Evolutionary conservation across 768 basidiomycete species (phyloP).

Genomic region (Rhodotorula taiwanensis): DNA sequence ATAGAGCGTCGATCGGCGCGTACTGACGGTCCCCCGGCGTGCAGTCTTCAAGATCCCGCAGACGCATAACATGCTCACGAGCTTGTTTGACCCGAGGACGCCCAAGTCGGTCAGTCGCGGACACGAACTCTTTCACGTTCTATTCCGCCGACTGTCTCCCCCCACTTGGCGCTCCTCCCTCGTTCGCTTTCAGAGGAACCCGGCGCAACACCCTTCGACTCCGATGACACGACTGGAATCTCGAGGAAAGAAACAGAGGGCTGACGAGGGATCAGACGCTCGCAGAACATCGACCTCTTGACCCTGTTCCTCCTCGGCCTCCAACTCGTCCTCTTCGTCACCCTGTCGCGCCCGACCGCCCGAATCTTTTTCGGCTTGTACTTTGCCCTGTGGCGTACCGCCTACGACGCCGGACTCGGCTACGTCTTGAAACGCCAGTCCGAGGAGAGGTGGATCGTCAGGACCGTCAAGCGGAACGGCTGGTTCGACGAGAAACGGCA

Average conservation of each 20-base stretch:
- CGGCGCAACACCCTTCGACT: constrained; percentile 3
- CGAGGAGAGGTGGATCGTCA: constrained; percentile 89
- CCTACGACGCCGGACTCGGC: constrained; percentile 88
- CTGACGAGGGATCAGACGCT: neutral
- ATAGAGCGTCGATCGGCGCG: no score
- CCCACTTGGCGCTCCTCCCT: no score
- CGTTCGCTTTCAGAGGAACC: constrained; percentile 32
- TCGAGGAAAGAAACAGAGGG: no score
- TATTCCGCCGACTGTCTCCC: no score
- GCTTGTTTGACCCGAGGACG: constrained; percentile 70
- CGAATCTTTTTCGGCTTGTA: constrained; percentile 74
- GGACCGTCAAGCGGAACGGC: constrained; percentile 64
- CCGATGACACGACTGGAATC: neutral
- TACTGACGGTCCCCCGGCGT: neutral
- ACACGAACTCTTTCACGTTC: no score
- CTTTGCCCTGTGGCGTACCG: constrained; percentile 85
- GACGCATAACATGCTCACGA: constrained; percentile 80
- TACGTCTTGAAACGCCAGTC: constrained; percentile 93
- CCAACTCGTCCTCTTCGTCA: constrained; percentile 66
- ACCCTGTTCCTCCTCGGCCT: constrained; percentile 70
- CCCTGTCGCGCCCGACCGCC: constrained; percentile 55
- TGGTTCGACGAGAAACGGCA: constrained; percentile 75
- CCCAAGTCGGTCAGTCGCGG: constrained; percentile 74
- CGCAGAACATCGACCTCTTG: constrained; percentile 67
- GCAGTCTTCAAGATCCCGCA: constrained; percentile 88